A percentile compares a stretch with the other conserved stretches of the same genome.
Evolutionary conservation across 2,329 filamentous ascomycete species (phyloP).

Genomic region (Clarireedia hainanense): DNA sequence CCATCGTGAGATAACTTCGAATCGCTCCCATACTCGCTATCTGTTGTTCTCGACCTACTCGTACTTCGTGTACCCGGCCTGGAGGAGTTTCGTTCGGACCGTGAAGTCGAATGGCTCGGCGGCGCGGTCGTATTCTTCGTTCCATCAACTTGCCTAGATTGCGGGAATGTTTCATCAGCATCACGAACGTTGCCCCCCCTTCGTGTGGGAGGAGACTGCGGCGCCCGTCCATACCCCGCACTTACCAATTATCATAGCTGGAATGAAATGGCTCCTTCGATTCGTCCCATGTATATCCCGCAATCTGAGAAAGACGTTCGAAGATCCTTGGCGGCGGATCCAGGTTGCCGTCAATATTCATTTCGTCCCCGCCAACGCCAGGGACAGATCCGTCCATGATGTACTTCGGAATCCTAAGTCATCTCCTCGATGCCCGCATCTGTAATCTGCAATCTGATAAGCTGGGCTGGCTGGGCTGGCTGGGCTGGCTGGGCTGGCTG

Average conservation of each 20-base stretch:
- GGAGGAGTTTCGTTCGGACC: conserved; percentile 12
- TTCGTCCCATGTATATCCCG: conserved; percentile 72
- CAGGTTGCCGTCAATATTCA: conserved; percentile 38
- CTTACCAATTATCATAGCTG: conserved; percentile 82
- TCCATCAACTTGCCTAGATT: conserved; percentile 56
- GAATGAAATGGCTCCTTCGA: conserved; percentile 48
- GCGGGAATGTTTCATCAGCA: background rate
- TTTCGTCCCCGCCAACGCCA: conserved; percentile 19
- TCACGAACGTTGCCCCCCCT: background rate
- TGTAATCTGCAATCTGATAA: too few species aligned
- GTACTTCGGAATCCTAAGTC: background rate
- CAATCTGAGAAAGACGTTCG: conserved; percentile 64
- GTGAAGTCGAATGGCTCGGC: conserved; percentile 33
- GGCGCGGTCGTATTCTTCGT: conserved; percentile 33
- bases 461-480: too few species aligned
- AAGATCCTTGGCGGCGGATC: conserved; percentile 62
- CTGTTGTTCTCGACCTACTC: background rate
- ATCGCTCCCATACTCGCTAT: conserved; percentile 17
- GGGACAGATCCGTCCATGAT: conserved; percentile 22
- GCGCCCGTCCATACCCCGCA: background rate
- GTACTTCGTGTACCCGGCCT: conserved; percentile 10
- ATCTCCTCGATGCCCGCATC: too few species aligned
- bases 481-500: too few species aligned
- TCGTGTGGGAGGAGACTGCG: background rate
- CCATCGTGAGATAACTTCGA: conserved; percentile 9